A percentile compares a stretch with the other conserved stretches of the same genome.
Evolutionary conservation across 345 rosid genomes (phyloP).

Genomic region (Salix brachista): DNA sequence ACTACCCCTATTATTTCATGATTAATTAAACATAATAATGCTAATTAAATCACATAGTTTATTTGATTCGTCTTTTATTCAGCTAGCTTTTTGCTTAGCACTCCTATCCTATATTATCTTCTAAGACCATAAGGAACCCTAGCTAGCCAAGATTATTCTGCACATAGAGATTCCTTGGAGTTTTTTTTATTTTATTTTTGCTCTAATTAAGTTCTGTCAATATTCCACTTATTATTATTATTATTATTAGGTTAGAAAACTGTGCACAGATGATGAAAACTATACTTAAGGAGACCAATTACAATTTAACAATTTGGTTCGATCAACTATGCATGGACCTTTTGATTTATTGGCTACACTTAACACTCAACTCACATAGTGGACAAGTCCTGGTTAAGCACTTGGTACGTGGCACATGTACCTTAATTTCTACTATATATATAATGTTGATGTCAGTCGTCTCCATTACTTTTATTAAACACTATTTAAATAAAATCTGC

Average conservation of each 20-base stretch:
- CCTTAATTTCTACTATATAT: background rate
- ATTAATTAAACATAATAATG: background rate
- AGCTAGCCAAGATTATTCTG: background rate
- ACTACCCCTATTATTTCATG: background rate
- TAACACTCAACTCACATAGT: conserved; percentile 4
- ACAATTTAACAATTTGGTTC: conserved; percentile 21
- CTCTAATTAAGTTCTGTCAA: too few species aligned
- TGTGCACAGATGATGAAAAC: conserved; percentile 11
- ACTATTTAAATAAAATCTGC: background rate
- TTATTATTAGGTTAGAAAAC: conserved; percentile 26
- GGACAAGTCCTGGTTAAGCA: conserved; percentile 14
- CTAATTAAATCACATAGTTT: background rate
- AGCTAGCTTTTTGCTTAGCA: too few species aligned
- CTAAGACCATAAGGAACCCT: background rate
- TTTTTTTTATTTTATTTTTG: background rate
- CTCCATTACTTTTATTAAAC: background rate
- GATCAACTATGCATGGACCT: background rate
- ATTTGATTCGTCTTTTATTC: too few species aligned
- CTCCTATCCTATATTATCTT: background rate
- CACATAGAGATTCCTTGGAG: background rate
- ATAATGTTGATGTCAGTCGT: conserved; percentile 8
- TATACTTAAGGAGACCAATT: conserved; percentile 23
- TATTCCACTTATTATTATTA: background rate
- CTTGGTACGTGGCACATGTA: conserved; percentile 30
- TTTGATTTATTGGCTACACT: background rate